Evolutionary conservation across 257 asterid genomes (phyloP).

Genomic region (Lantana camara): DNA sequence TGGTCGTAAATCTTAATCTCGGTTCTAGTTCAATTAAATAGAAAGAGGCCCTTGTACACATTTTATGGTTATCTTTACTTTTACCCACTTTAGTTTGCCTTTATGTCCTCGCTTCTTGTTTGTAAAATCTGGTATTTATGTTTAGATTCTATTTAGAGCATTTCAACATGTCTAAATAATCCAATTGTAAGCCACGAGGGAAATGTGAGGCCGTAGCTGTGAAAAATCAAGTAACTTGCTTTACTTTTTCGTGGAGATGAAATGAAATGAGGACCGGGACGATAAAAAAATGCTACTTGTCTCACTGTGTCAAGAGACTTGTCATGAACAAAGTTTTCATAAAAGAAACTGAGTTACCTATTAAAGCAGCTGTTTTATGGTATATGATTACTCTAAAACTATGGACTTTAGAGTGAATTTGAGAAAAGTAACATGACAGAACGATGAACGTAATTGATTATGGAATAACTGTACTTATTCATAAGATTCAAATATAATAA

Average conservation of each 20-base stretch:
- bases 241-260: neutral
- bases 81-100: neutral
- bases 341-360: too few relatives aligned
- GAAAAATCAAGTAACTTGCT: neutral
- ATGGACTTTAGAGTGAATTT: too few relatives aligned
- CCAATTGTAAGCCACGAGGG: neutral
- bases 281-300: neutral
- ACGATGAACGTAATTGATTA: too few relatives aligned
- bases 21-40: neutral
- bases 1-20: slow-evolving; percentile 7
- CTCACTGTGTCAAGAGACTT: neutral
- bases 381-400: too few relatives aligned
- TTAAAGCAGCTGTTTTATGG: too few relatives aligned
- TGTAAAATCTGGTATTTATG: neutral
- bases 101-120: neutral
- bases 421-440: too few relatives aligned
- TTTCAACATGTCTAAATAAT: too few relatives aligned
- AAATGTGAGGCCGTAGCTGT: neutral
- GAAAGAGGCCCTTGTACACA: slow-evolving; percentile 22
- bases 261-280: neutral
- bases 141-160: neutral
- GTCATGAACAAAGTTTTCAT: neutral
- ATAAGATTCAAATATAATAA: too few relatives aligned
- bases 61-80: neutral
- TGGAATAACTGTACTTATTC: too few relatives aligned